These are phyloP conservation scores for Physaria fendleri DNA, from an alignment of 345 rosid genomes.

Conservation along the genomic window DNA sequence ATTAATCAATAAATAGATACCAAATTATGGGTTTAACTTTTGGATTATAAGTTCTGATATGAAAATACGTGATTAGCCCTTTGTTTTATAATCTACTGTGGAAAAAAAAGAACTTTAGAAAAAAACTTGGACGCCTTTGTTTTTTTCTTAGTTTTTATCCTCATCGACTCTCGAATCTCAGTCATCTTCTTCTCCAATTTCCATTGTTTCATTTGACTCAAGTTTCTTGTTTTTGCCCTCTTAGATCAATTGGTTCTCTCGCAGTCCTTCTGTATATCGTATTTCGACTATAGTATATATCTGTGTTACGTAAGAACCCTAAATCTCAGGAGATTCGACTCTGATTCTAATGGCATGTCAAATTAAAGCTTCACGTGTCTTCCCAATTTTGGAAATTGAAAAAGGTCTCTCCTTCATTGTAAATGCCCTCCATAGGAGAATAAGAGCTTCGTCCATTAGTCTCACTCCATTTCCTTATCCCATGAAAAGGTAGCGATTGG, in stretches of 20 bases:
- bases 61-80: too few species aligned
- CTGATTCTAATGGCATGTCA: conserved; percentile 44
- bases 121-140: too few species aligned
- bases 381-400: conserved; percentile 26
- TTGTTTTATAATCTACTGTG: too few species aligned
- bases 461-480: conserved; percentile 9
- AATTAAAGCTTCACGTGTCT: conserved; percentile 32
- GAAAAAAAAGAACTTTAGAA: too few species aligned
- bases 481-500: conserved; percentile 47
- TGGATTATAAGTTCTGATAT: too few species aligned
- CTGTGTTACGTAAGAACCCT: not conserved
- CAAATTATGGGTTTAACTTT: too few species aligned
- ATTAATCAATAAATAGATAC: too few species aligned
- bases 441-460: conserved; percentile 24
- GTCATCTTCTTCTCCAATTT: not conserved
- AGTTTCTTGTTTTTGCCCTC: not conserved
- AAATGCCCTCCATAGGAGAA: conserved; percentile 25
- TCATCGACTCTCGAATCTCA: not conserved
- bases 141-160: too few species aligned
- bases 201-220: not conserved
- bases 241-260: not conserved
- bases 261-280: not conserved
- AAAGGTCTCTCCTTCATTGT: conserved; percentile 27
- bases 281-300: not conserved
- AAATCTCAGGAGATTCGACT: not conserved